Base-by-base conservation (phyloP, 2,329 filamentous ascomycete species). In the Penicillium polonicum region DNA sequence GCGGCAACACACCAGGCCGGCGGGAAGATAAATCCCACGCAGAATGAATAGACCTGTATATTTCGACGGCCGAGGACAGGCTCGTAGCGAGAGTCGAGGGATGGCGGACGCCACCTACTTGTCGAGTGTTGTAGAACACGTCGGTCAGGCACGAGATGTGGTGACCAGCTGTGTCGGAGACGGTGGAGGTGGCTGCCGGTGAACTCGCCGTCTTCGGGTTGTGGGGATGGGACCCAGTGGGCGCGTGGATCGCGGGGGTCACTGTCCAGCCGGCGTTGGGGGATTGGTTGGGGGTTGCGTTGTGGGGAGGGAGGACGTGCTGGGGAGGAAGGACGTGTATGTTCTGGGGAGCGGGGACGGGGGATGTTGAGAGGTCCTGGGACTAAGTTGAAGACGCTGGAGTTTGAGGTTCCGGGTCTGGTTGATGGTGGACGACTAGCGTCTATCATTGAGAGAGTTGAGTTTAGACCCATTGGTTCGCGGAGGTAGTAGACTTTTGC, bases 1-100 rank as follows among this genome's bases (percentile, higher is more conserved):
- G 90, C 84, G 2, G 88, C 91, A 61, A 91, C 79, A 78, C 93
- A 89, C 91, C 91, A 95, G 55, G 88, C 88, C 60, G 91, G 82
- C 6, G 90, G 91, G 68, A 91, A 85, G 46, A 93, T 77, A 68
- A 95, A 95, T 25, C 91, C 91, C 46, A 88, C 42, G 55, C 87
- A 85, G 74, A 95, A 95, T 48, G 90, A 78, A 52, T 88, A 78
- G 31, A 93, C 82, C 73, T 95, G 91, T 46, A 86, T 76, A 68
- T 92, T 92, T 60, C 89, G 83, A 61, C 84, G 83, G 50, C 86
- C 87, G 61, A 88, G 80, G 4, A 85, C 69, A 17, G 83, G 81
- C 36, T 83, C 84, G 39, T 86, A 84, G 3, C 83, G 83, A 75
- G 87, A 89, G 59, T 86, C 84, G 23, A 89, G 77, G 1, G 86